Evolutionary conservation across 2,329 filamentous ascomycete species (phyloP), one percentile per base, ranked within the genome.

Genomic region (Colletotrichum eleusines): DNA sequence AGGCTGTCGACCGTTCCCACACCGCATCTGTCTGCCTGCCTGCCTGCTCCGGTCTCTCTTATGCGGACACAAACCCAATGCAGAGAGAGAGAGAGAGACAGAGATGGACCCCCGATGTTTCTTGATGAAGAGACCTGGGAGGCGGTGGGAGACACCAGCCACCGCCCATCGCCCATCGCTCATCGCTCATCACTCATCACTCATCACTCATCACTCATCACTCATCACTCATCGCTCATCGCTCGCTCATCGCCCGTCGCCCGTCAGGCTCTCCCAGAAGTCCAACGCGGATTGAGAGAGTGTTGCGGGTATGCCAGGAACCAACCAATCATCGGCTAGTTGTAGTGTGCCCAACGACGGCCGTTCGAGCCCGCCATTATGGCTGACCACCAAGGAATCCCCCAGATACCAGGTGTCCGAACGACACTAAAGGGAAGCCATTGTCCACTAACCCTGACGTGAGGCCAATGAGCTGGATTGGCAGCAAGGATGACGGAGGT

Each of bases 1-100:
- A 62, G 59, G 64, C 64, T 63, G 57, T 40, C 58, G 46, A 63
- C 26, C n/a, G 40, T 44, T 67, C 44, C 63, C 44, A 67, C 68
- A 71, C 68, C 68, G 65, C 69, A 71, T 69, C 35, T 9, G 42
- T 18, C 42, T 54, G 64, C 55, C 62, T 62, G 42, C 42, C 42
- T 54, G 64, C 55, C 62, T 62, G 20, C 48, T 50, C 48, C 48
- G 48, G 26, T 28, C n/a, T 48, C 23, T 26, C 46, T 28, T 18
- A 28, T 54, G 11, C 53, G 38, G 35, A 53, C 42, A 44, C n/a
- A n/a, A n/a, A n/a, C n/a, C n/a, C n/a, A n/a, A n/a, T n/a, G n/a
- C n/a, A n/a, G n/a, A n/a, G n/a, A n/a, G n/a, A n/a, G n/a, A n/a
- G n/a, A n/a, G n/a, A n/a, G n/a, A n/a, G 23, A 54, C 20, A 48